phyloP scores from a whole-genome alignment of 164 flowering plant genomes.

The Magnolia sinica region DNA sequence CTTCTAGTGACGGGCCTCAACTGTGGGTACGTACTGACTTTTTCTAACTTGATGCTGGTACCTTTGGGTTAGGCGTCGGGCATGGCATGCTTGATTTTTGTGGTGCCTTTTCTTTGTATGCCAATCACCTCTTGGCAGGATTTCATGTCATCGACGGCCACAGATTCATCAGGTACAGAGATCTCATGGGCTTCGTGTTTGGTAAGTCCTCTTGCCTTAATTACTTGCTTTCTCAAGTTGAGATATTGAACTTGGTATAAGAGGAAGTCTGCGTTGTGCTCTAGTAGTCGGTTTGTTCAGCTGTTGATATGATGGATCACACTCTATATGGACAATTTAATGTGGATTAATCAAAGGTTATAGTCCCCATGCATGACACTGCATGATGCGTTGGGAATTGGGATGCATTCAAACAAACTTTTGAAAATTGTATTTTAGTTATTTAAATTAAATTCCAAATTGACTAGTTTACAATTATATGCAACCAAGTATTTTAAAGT shows the following conservation, averaged over 20 bases:
- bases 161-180: conserved; percentile 62
- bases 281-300: not conserved
- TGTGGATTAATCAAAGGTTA: too few relatives aligned
- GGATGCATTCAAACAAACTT: too few relatives aligned
- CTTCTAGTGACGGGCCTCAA: conserved; percentile 43
- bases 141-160: conserved; percentile 47
- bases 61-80: conserved; percentile 66
- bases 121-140: conserved; percentile 52
- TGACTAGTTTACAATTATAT: too few relatives aligned
- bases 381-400: too few relatives aligned
- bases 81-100: conserved; percentile 24
- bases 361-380: too few relatives aligned
- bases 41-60: conserved; percentile 46
- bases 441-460: too few relatives aligned
- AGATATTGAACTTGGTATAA: not conserved
- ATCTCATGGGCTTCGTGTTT: conserved; percentile 46
- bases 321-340: too few relatives aligned
- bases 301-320: not conserved
- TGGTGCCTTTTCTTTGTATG: conserved; percentile 37
- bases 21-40: conserved; percentile 51
- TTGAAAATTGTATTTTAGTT: too few relatives aligned
- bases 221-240: not conserved
- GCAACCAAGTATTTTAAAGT: too few relatives aligned
- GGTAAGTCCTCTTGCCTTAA: conserved; percentile 25
- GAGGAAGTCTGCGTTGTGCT: not conserved